Evolutionary conservation across 2,329 filamentous ascomycete species (phyloP).

Genomic region (Neopestalotiopsis rosae): DNA sequence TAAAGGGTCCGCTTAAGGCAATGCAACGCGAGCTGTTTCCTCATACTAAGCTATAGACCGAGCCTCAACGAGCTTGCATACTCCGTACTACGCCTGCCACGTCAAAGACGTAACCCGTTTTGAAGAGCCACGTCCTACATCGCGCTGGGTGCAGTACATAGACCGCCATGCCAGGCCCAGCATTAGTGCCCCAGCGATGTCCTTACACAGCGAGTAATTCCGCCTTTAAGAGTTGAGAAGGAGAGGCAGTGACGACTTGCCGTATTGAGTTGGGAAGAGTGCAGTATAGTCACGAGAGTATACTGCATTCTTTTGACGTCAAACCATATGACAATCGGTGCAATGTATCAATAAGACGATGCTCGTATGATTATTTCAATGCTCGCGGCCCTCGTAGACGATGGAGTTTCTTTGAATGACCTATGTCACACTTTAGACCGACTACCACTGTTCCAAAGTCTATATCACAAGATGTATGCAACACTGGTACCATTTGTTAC

Average conservation of each 20-base stretch:
- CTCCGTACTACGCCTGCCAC: no score
- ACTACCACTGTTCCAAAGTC: background rate
- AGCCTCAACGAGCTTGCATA: no score
- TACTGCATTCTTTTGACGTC: background rate
- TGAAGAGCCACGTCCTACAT: background rate
- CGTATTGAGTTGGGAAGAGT: background rate
- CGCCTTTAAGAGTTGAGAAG: background rate
- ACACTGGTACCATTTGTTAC: background rate
- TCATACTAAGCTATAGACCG: no score
- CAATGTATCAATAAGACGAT: background rate
- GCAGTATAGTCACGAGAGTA: background rate
- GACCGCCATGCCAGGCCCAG: background rate
- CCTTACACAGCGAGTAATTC: background rate
- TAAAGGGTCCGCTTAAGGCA: background rate
- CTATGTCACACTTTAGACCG: no score
- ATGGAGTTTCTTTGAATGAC: background rate
- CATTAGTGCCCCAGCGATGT: background rate
- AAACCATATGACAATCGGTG: background rate
- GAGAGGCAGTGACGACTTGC: background rate
- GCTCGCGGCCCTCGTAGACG: background rate
- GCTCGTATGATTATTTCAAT: background rate
- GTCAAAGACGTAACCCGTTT: background rate
- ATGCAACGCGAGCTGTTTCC: background rate
- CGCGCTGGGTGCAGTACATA: background rate
- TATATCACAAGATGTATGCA: background rate